Base-by-base conservation (phyloP, 495 filamentous ascomycete species). In the Daldinia caldariorum region DNA sequence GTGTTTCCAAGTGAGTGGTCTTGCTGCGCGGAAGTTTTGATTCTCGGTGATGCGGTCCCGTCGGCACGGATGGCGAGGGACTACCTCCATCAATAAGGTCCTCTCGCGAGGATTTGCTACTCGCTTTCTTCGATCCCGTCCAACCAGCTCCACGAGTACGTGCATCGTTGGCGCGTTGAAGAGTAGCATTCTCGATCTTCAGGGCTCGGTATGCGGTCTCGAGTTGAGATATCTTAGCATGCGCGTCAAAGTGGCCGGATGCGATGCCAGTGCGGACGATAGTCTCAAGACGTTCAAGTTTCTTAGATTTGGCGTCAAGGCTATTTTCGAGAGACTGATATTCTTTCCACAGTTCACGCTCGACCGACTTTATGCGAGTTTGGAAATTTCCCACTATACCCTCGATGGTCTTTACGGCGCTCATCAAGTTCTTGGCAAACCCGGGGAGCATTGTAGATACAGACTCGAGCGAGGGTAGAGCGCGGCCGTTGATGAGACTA, bases 381-480 rank as follows among this genome's bases (percentile, higher is more conserved):
- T 92, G 91, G 84, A 97, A 97, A 37, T 86, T 85, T n/a, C 87
- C 84, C 50, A 99, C 82, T 65, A 96, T 88, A 32, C 83, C 83
- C 80, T 98, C 95, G 59, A 99, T 87, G 2, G 88, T 92, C 81
- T 97, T 97, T 66, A 97, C 86, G 7, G 94, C 94, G 5, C 89
- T 86, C 50, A 96, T 78, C 26, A 98, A 84, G 74, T 97, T 97
- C 75, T 94, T 92, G 79, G 87, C 90, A 79, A 97, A 98, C 10
- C 89, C 90, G 2, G 91, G 88, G 61, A 97, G 88, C 74, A 91
- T 87, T 26, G 89, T 91, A 38, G 89, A 88, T 59, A 97, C 89
- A 47, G 93, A 87, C 70, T 97, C 94, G 54, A 95, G 81, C 37
- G 89, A 91, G 0, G 93, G 92, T 6, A 94, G 81, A 12, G 85